Conservation (phyloP, 225 moss, liverwort and hornwort species). For the Climacium dendroides region DNA sequence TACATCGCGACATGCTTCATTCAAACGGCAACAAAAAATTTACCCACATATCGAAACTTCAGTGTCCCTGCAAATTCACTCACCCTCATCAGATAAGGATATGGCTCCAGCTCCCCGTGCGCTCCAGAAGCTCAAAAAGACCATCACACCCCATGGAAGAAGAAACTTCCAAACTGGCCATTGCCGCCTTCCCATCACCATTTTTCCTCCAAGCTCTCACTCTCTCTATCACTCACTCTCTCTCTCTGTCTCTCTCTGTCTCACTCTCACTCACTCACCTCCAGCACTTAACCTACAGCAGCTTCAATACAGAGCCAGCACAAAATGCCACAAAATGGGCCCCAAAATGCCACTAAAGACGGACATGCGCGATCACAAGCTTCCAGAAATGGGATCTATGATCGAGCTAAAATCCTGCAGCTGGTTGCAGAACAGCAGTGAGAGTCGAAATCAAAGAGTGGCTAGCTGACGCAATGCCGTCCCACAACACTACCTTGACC, state of each 20-base stretch:
- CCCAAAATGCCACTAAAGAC: background rate
- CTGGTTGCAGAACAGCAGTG: background rate
- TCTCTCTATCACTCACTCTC: background rate
- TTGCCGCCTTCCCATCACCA: background rate
- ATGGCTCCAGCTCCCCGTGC: slow-evolving; percentile 3
- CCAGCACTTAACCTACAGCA: background rate
- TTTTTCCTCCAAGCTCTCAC: background rate
- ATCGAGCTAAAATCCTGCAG: background rate
- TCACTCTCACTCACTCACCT: background rate
- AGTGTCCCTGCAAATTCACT: background rate
- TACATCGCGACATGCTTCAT: background rate
- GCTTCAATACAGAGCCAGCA: background rate
- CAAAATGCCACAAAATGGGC: background rate
- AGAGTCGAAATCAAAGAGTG: background rate
- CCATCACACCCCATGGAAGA: background rate
- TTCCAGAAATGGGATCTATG: background rate
- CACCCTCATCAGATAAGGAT: slow-evolving; percentile 39
- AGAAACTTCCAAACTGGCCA: background rate
- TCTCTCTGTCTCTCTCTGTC: too few relatives aligned
- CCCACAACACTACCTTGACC: background rate
- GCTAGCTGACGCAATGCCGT: background rate
- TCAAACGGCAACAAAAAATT: background rate
- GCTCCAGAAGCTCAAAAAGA: slow-evolving; percentile 6
- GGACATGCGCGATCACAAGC: background rate
- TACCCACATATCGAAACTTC: background rate